Evolutionary conservation across 805 yeast species (phyloP), one percentile per base, ranked within the genome.

Genomic region (Wickerhamiella hasegawae): DNA sequence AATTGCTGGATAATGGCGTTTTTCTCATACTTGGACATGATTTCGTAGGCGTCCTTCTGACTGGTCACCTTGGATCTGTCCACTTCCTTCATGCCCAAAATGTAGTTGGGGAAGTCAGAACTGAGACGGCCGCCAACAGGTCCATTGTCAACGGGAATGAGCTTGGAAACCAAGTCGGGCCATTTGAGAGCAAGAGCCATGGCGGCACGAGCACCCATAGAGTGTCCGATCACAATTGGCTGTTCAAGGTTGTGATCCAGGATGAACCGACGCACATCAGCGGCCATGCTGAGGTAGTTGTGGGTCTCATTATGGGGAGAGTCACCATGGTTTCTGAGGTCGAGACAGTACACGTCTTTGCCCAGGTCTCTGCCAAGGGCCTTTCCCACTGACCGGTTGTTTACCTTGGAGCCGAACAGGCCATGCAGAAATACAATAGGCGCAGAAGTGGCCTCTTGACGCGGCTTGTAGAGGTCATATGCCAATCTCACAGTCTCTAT

Each of bases 271-370:
- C 75, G 83, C n/a, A 87, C 83, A 53, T 87, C 98, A 0, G 80
- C 75, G 1, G 94, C 77, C 60, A 87, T 61, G 1, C 85, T 62
- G 1, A 79, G 76, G 54, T 85, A 85, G 49, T 79, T 85, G 47
- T 80, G 81, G 21, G 77, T 59, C 0, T 54, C 49, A n/a, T 48
- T 51, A 46, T 79, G 92, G 1, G 95, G 95, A 2, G 94, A 80
- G n/a, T 67, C 73, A 1, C 98, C 98, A 52, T 85, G 95, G 55
- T 90, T 85, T 41, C 98, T 63, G 39, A 85, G 62, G 52, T 87
- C 97, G 14, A 53, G 38, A 34, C 60, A 55, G 39, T 53, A 60
- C 3, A 60, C 57, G 3, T 52, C 40, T 12, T 54, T 45, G 18
- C 42, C 36, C 24, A 59, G 45, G 16, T 55, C 60, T 12, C 56